Conservation (phyloP, 805 yeast genomes). For the Hyphopichia homilentoma region DNA sequence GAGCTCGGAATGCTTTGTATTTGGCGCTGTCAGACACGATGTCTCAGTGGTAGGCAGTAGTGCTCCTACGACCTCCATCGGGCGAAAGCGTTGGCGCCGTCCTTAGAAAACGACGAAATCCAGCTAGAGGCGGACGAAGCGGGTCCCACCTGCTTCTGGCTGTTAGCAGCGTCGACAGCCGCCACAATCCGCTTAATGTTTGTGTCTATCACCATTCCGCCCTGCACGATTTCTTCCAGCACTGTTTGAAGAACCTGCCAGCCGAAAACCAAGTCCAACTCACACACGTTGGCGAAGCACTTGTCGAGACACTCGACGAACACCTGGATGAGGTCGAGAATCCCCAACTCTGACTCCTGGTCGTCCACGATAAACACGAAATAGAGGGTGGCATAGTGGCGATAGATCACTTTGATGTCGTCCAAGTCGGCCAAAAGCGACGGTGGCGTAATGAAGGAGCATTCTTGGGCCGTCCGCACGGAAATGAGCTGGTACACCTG, state of each 20-base stretch:
- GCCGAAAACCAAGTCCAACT: slow-evolving; percentile 93
- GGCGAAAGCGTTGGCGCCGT: slow-evolving; percentile 26
- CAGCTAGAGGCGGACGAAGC: slow-evolving; percentile 15
- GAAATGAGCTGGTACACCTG: slow-evolving; percentile 80
- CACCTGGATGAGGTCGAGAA: slow-evolving; percentile 89
- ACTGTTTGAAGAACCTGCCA: slow-evolving; percentile 97
- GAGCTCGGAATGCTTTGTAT: no score
- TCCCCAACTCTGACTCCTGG: slow-evolving; percentile 93
- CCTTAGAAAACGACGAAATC: slow-evolving; percentile 22
- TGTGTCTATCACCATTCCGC: slow-evolving; percentile 97
- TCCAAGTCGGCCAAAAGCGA: slow-evolving; percentile 66
- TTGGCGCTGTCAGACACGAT: no score
- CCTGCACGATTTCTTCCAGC: slow-evolving; percentile 88
- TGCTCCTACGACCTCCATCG: slow-evolving; percentile 8
- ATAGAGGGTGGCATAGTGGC: slow-evolving; percentile 93
- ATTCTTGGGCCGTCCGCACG: slow-evolving; percentile 67
- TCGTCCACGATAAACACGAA: slow-evolving; percentile 95
- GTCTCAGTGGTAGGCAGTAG: no score
- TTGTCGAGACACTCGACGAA: slow-evolving; percentile 92
- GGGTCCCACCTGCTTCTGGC: slow-evolving; percentile 36
- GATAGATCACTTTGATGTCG: slow-evolving; percentile 82
- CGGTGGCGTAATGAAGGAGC: slow-evolving; percentile 89
- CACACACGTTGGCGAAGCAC: slow-evolving; percentile 93
- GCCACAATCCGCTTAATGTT: slow-evolving; percentile 76
- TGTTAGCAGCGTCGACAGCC: slow-evolving; percentile 72